phyloP scores from a whole-genome alignment of 176 grass and related monocot genomes.

The Bonia amplexicaulis region DNA sequence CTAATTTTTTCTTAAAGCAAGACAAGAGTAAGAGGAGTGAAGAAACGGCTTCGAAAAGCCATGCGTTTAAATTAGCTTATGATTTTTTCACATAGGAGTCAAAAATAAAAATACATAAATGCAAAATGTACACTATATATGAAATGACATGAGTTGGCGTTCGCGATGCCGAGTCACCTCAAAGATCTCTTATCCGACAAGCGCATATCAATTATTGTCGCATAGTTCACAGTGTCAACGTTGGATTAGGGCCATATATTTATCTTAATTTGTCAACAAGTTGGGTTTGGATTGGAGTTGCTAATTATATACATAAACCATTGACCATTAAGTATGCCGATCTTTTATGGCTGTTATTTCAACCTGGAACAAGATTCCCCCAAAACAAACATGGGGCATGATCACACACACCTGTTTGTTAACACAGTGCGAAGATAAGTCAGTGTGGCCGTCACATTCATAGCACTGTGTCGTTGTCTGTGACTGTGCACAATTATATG shows the following conservation, averaged over 20 bases:
- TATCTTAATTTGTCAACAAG: not conserved
- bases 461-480: not conserved
- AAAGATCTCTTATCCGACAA: not conserved
- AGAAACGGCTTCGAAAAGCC: no score
- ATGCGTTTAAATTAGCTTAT: no score
- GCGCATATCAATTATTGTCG: not conserved
- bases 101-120: no score
- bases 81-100: no score
- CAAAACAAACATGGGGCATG: not conserved
- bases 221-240: not conserved
- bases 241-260: not conserved
- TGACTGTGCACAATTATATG: not conserved
- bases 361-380: not conserved
- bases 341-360: not conserved
- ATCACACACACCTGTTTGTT: not conserved
- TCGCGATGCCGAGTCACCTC: not conserved
- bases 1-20: no score
- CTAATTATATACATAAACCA: not conserved
- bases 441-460: not conserved
- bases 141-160: not conserved
- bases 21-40: no score
- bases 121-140: no score
- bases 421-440: not conserved
- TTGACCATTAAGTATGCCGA: not conserved
- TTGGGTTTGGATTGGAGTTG: not conserved